phyloP scores from a whole-genome alignment of 2,329 filamentous ascomycete species.

The Alternaria rosae region DNA sequence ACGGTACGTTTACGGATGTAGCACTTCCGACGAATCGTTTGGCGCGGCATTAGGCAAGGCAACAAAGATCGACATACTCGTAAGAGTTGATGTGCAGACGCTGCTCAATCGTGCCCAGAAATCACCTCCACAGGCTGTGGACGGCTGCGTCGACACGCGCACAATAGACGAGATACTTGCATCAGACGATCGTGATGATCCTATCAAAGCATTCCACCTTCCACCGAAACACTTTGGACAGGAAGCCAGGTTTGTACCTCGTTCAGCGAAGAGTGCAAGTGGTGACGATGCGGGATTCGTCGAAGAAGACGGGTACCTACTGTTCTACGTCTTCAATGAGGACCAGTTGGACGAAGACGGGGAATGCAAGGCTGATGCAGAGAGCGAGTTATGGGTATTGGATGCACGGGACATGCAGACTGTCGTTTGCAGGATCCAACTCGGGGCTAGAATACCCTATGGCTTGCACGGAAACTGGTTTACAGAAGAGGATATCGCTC shows the following conservation, averaged over 20 bases:
- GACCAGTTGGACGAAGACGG: slow-evolving; percentile 64
- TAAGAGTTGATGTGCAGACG: slow-evolving; percentile 65
- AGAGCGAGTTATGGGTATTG: slow-evolving; percentile 73
- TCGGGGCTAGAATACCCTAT: slow-evolving; percentile 74
- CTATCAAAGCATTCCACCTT: slow-evolving; percentile 68
- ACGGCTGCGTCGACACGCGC: slow-evolving; percentile 68
- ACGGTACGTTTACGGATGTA: slow-evolving; percentile 73
- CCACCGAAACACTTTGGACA: slow-evolving; percentile 70
- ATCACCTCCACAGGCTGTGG: slow-evolving; percentile 58
- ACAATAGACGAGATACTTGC: slow-evolving; percentile 61
- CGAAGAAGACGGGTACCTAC: slow-evolving; percentile 72
- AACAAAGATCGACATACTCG: slow-evolving; percentile 70
- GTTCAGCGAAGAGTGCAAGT: slow-evolving; percentile 15
- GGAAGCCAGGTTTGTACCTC: slow-evolving; percentile 70
- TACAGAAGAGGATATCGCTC: slow-evolving; percentile 42
- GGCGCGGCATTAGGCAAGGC: slow-evolving; percentile 68
- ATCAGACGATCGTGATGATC: slow-evolving; percentile 54
- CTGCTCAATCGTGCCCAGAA: slow-evolving; percentile 63
- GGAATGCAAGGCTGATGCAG: slow-evolving; percentile 50
- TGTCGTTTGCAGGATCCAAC: slow-evolving; percentile 63
- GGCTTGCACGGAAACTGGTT: slow-evolving; percentile 62
- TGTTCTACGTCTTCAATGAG: slow-evolving; percentile 76
- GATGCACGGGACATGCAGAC: slow-evolving; percentile 69
- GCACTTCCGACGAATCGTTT: slow-evolving; percentile 64
- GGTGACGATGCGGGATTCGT: slow-evolving; percentile 2